Conservation (phyloP, 2,329 filamentous ascomycete species). For the Beauveria pseudobassiana region DNA sequence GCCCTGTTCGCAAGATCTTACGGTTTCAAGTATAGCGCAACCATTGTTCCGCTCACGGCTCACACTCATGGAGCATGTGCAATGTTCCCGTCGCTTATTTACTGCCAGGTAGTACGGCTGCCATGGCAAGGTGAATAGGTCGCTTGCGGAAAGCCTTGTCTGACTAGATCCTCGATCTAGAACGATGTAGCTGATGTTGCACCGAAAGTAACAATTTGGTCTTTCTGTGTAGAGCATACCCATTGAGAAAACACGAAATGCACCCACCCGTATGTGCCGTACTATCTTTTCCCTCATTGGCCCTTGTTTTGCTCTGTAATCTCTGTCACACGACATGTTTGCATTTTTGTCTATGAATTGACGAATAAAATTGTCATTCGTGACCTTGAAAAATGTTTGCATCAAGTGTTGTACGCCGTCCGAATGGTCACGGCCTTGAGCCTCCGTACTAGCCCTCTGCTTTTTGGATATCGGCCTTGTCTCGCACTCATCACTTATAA, state of each 20-base stretch:
- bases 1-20: neutral
- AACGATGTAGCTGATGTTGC: neutral
- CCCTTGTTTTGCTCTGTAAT: neutral
- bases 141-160: neutral
- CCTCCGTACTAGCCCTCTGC: neutral
- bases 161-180: neutral
- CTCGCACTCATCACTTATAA: too few species aligned
- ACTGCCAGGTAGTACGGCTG: neutral
- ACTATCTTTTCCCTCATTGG: neutral
- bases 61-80: neutral
- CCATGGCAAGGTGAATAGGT: neutral
- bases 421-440: neutral
- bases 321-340: neutral
- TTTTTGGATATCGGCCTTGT: too few species aligned
- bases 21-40: neutral
- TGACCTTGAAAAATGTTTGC: neutral
- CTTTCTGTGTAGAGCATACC: neutral
- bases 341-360: neutral
- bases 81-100: slow-evolving; percentile 7
- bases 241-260: neutral
- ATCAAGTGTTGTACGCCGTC: neutral
- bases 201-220: neutral
- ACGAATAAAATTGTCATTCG: neutral
- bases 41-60: neutral
- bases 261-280: neutral